Evolutionary conservation across 768 basidiomycete genomes (phyloP).

Genomic region (Pleurotus djamor): DNA sequence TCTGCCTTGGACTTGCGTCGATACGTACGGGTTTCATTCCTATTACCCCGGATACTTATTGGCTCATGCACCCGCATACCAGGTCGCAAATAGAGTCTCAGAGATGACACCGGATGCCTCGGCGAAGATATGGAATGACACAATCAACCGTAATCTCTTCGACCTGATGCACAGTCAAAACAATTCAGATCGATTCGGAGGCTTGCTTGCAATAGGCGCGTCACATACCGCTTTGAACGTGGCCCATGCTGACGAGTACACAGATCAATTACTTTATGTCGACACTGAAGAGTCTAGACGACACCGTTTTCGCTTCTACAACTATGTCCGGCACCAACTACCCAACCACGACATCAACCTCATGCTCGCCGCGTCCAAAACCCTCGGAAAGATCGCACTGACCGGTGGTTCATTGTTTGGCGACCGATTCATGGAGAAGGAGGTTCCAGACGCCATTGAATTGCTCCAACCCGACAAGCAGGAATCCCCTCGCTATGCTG

Average conservation of each 20-base stretch:
- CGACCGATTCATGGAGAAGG: constrained; percentile 86
- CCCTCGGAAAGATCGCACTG: constrained; percentile 82
- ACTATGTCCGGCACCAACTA: constrained; percentile 91
- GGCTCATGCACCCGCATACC: constrained; percentile 5
- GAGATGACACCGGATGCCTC: constrained; percentile 84
- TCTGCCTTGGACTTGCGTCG: constrained; percentile 72
- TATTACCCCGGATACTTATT: constrained; percentile 10
- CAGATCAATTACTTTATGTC: constrained; percentile 73
- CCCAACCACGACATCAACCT: constrained; percentile 90
- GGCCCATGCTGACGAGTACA: constrained; percentile 4
- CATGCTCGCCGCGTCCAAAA: constrained; percentile 94
- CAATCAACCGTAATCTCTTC: constrained; percentile 76
- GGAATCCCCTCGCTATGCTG: constrained; percentile 88
- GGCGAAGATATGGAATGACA: constrained; percentile 83
- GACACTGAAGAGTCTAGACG: constrained; percentile 79
- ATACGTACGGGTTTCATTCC: constrained; percentile 50
- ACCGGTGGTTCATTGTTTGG: constrained; percentile 83
- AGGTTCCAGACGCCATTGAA: constrained; percentile 83
- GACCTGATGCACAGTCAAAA: constrained; percentile 83
- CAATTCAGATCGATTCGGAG: constrained; percentile 79
- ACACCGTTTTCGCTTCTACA: constrained; percentile 84
- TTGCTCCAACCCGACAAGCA: constrained; percentile 72
- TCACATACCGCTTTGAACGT: background rate
- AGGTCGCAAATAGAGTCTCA: constrained; percentile 73
- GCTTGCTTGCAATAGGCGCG: constrained; percentile 84